These are phyloP conservation scores for Coccomyxa sp. DNA, from an alignment of 139 green algal genomes.

Conservation along the genomic window DNA sequence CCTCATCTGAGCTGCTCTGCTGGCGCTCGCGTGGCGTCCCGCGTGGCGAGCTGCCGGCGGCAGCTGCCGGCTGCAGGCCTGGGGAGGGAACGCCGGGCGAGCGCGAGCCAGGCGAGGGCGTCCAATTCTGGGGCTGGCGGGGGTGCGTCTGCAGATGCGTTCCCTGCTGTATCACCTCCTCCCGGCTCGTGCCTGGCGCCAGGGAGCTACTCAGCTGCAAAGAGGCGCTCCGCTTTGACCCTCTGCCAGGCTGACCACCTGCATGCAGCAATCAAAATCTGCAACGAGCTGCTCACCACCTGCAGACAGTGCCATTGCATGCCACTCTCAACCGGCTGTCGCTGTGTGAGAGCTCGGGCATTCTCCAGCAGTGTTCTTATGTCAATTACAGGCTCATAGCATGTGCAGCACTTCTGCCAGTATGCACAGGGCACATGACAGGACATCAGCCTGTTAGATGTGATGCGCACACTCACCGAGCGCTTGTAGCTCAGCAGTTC, in stretches of 20 bases:
- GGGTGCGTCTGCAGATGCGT: background rate
- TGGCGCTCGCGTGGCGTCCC: background rate
- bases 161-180: background rate
- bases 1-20: background rate
- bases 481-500: background rate
- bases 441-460: background rate
- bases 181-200: too few relatives aligned
- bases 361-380: too few relatives aligned
- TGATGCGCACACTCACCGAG: background rate
- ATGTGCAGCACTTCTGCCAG: background rate
- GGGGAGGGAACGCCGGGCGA: too few relatives aligned
- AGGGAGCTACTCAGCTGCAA: background rate
- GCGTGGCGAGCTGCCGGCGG: background rate
- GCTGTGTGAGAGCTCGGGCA: too few relatives aligned
- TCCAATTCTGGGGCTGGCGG: background rate
- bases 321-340: too few relatives aligned
- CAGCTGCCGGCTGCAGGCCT: background rate
- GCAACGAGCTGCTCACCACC: background rate
- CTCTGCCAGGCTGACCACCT: background rate
- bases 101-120: background rate
- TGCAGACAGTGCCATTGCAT: background rate
- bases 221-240: background rate
- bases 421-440: background rate
- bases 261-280: background rate
- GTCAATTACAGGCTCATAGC: background rate